phyloP scores from a whole-genome alignment of 345 rosid genomes.

The Rhodamnia argentea region DNA sequence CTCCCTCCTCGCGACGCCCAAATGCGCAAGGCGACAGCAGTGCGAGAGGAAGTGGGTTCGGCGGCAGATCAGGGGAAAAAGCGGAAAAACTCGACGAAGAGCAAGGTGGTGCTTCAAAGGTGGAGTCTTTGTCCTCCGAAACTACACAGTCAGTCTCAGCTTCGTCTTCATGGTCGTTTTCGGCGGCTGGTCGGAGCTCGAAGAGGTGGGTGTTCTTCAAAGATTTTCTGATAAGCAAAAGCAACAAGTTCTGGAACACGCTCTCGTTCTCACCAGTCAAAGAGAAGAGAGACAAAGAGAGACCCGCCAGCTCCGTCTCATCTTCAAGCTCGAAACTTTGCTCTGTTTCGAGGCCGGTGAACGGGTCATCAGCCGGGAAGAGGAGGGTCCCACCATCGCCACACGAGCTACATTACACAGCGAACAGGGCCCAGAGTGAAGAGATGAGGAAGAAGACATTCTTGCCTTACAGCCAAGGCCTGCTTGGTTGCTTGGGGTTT shows the following conservation, averaged over 20 bases:
- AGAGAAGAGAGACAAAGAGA: conserved; percentile 27
- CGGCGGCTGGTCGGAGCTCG: conserved; percentile 86
- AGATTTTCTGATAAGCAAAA: conserved; percentile 82
- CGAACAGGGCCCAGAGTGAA: conserved; percentile 87
- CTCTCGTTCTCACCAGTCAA: conserved; percentile 55
- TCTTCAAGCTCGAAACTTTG: neutral
- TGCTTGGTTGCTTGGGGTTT: conserved; percentile 93
- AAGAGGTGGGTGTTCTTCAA: conserved; percentile 87
- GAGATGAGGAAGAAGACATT: conserved; percentile 95
- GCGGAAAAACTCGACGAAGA: neutral
- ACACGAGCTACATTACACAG: conserved; percentile 87
- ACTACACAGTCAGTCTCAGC: conserved; percentile 45
- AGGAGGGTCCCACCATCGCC: conserved; percentile 69
- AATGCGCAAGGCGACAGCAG: neutral
- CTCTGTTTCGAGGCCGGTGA: conserved; percentile 48
- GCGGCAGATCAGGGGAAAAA: neutral
- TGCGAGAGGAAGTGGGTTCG: neutral
- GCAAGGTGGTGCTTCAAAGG: neutral
- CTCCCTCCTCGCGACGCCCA: too few relatives aligned
- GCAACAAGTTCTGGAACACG: conserved; percentile 70
- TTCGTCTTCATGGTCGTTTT: conserved; percentile 65
- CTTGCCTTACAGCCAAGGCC: conserved; percentile 88
- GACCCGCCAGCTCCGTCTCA: neutral
- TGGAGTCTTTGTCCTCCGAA: neutral
- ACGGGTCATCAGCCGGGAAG: conserved; percentile 35